A percentile compares a stretch with the other conserved stretches of the same genome.
These are phyloP conservation scores for Trichomonascaceae sp. DNA, from an alignment of 1,139 yeast species.

Conservation along the genomic window DNA sequence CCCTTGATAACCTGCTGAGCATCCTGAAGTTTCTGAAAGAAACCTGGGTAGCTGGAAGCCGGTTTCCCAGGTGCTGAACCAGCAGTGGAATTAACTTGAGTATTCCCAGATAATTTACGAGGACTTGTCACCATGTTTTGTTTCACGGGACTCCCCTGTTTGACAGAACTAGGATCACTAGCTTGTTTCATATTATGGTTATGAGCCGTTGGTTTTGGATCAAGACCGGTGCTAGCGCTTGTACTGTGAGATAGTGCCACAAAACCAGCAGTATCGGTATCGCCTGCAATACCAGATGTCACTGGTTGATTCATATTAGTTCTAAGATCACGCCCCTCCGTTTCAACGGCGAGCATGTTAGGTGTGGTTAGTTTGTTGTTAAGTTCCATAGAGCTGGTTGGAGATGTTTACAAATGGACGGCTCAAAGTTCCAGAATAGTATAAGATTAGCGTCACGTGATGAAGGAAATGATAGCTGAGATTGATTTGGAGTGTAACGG, in stretches of 20 bases:
- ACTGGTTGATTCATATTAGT: neutral
- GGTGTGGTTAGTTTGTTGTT: neutral
- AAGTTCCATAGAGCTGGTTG: neutral
- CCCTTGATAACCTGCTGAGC: neutral
- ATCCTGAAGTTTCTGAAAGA: slow-evolving; percentile 6
- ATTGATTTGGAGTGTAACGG: neutral
- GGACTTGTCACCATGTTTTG: neutral
- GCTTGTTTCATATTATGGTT: neutral
- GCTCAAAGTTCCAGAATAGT: neutral
- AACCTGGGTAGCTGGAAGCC: neutral
- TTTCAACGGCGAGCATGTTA: neutral
- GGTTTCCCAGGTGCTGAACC: neutral
- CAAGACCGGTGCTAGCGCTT: neutral
- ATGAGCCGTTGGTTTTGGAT: neutral
- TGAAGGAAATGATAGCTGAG: neutral
- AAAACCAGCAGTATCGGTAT: neutral
- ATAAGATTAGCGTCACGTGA: neutral
- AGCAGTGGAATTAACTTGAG: neutral
- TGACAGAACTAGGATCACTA: neutral
- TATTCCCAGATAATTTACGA: neutral
- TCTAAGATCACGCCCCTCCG: neutral
- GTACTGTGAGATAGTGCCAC: neutral
- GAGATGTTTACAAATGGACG: neutral
- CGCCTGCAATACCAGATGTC: neutral
- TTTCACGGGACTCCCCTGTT: neutral